Conservation (phyloP, 352 stramenopile genomes). For the Phytophthora lateralis region DNA sequence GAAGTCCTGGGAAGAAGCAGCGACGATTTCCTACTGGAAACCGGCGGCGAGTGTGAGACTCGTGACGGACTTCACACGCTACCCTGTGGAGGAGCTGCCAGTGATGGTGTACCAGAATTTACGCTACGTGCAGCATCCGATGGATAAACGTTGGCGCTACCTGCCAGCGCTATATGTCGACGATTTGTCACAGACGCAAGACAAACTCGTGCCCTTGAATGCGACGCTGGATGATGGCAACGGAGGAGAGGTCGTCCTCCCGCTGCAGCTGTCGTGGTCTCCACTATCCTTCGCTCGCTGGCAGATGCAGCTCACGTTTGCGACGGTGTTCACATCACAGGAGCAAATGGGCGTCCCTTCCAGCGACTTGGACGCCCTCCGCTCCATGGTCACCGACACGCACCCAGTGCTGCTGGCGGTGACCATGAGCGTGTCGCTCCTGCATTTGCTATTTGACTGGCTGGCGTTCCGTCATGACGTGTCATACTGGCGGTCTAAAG, state of each 20-base stretch:
- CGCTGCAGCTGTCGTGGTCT: conserved; percentile 74
- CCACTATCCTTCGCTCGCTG: conserved; percentile 80
- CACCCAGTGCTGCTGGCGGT: conserved; percentile 95
- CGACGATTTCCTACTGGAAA: conserved; percentile 76
- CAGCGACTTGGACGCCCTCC: conserved; percentile 88
- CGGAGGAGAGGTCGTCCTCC: conserved; percentile 29
- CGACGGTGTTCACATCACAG: conserved; percentile 60
- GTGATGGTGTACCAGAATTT: conserved; percentile 75
- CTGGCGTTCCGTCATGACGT: conserved; percentile 98
- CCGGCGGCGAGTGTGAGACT: conserved; percentile 69
- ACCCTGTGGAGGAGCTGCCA: conserved; percentile 71
- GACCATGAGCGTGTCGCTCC: conserved; percentile 94
- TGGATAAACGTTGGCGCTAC: conserved; percentile 61
- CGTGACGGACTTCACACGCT: conserved; percentile 76
- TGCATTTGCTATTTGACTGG: conserved; percentile 98
- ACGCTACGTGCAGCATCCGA: conserved; percentile 58
- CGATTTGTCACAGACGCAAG: conserved; percentile 69
- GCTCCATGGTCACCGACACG: conserved; percentile 93
- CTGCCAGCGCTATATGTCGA: conserved; percentile 80
- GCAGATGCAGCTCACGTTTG: conserved; percentile 82
- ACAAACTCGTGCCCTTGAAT: conserved; percentile 78
- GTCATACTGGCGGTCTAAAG: conserved; percentile 94
- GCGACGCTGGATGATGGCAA: conserved; percentile 40
- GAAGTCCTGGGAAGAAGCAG: conserved; percentile 34
- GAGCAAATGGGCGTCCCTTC: conserved; percentile 64